phyloP scores from a whole-genome alignment of 257 asterid species.

The Henckelia pumila region DNA sequence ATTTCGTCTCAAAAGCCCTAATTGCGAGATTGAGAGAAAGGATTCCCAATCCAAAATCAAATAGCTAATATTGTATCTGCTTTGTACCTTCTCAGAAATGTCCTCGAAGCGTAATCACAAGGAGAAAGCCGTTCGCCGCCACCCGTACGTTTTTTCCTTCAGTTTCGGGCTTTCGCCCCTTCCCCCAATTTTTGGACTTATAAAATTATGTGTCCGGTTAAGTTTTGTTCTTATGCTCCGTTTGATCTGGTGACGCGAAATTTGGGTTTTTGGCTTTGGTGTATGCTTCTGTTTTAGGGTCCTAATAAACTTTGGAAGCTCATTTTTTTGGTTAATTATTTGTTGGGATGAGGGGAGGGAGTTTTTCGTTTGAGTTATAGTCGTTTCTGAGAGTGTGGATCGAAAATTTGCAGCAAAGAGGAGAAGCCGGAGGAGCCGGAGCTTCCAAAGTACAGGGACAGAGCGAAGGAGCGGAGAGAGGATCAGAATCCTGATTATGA shows the following conservation, averaged over 20 bases:
- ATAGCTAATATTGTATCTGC: background rate
- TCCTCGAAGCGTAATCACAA: constrained; percentile 49
- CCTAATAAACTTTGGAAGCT: constrained; percentile 1
- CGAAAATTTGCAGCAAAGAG: constrained; percentile 56
- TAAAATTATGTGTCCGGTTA: background rate
- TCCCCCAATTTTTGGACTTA: background rate
- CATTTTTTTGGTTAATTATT: constrained; percentile 21
- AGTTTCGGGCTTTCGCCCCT: background rate
- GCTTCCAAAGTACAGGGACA: constrained; percentile 78
- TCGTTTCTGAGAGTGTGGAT: constrained; percentile 23
- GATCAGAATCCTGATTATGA: constrained; percentile 97
- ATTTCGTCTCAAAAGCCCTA: background rate
- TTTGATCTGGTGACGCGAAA: constrained; percentile 13
- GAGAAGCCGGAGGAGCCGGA: constrained; percentile 89
- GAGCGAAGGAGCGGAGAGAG: constrained; percentile 96
- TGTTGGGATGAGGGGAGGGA: constrained; percentile 1
- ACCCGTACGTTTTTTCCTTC: constrained; percentile 32
- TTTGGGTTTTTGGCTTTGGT: constrained; percentile 12
- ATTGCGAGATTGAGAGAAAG: background rate
- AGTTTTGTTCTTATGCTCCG: constrained; percentile 1
- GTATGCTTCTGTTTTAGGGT: background rate
- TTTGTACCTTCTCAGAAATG: constrained; percentile 25
- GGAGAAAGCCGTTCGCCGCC: constrained; percentile 49
- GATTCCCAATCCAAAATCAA: background rate
- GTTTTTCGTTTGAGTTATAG: background rate